Conservation (phyloP, 306 rosid species). For the Senna siamea region DNA sequence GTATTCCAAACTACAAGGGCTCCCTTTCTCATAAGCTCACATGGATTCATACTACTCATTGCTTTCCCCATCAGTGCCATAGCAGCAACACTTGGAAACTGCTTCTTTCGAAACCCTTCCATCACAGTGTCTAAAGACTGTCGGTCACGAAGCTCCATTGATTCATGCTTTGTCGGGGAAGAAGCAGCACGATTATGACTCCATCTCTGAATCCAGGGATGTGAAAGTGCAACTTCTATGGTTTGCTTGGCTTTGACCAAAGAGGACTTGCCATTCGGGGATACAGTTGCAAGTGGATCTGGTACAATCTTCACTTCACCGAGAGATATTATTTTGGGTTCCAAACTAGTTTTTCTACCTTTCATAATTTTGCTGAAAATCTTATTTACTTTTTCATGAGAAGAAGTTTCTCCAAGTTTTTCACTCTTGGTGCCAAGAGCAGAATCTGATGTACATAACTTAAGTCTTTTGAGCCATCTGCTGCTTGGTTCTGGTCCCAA, state of each 20-base stretch:
- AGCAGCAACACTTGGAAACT: constrained; percentile 89
- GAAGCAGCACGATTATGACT: constrained; percentile 39
- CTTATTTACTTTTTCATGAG: constrained; percentile 47
- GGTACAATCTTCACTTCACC: constrained; percentile 40
- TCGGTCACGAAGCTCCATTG: constrained; percentile 42
- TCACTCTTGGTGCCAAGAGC: constrained; percentile 59
- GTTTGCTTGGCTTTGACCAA: constrained; percentile 44
- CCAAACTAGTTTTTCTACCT: constrained; percentile 44
- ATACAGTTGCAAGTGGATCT: constrained; percentile 35
- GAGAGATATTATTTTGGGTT: constrained; percentile 40
- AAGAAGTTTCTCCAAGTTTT: constrained; percentile 56
- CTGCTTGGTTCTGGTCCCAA: constrained; percentile 59
- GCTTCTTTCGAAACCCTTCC: constrained; percentile 53
- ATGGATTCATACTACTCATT: constrained; percentile 52
- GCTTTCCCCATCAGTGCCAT: constrained; percentile 95
- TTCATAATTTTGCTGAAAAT: constrained; percentile 43
- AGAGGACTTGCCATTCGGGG: constrained; percentile 41
- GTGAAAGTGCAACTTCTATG: constrained; percentile 58
- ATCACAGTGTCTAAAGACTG: constrained; percentile 41
- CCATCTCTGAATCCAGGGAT: constrained; percentile 94
- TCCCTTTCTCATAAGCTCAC: constrained; percentile 60
- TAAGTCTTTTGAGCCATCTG: constrained; percentile 86
- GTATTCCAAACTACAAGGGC: constrained; percentile 69
- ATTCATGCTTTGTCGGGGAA: constrained; percentile 47
- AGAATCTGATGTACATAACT: constrained; percentile 49